Conservation (phyloP, 345 rosid species). For the Rhodamnia argentea region DNA sequence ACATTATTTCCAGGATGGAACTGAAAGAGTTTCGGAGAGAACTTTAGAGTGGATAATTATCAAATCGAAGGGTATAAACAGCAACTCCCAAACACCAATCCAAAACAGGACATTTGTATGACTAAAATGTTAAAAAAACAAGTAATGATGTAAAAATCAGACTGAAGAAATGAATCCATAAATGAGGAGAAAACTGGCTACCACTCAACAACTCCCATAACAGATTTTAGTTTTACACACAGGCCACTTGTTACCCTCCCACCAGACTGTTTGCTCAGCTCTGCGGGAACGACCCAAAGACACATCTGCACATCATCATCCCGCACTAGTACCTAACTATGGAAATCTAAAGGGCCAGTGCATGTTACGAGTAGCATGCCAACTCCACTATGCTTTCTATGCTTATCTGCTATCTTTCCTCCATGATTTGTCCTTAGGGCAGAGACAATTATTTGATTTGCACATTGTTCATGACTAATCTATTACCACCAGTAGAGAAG, state of each 20-base stretch:
- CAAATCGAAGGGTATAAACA: background rate
- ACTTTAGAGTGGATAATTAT: background rate
- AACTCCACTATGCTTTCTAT: background rate
- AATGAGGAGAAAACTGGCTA: background rate
- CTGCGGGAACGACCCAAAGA: background rate
- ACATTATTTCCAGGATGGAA: conserved; percentile 95
- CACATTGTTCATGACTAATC: background rate
- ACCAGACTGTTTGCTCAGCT: background rate
- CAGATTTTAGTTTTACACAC: background rate
- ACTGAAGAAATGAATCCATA: background rate
- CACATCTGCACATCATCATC: background rate
- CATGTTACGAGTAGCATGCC: background rate
- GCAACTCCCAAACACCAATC: background rate
- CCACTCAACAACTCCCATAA: background rate
- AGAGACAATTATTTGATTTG: background rate
- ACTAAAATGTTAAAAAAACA: background rate
- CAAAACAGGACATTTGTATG: background rate
- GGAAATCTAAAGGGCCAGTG: background rate
- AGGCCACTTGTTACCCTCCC: background rate
- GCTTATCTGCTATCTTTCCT: background rate
- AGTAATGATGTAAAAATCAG: background rate
- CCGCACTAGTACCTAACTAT: background rate
- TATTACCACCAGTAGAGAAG: background rate
- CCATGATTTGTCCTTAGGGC: background rate
- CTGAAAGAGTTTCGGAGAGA: conserved; percentile 16